Evolutionary conservation across 768 basidiomycete species (phyloP), one percentile per base, ranked within the genome.

Genomic region (Tylopilus subfusipes): DNA sequence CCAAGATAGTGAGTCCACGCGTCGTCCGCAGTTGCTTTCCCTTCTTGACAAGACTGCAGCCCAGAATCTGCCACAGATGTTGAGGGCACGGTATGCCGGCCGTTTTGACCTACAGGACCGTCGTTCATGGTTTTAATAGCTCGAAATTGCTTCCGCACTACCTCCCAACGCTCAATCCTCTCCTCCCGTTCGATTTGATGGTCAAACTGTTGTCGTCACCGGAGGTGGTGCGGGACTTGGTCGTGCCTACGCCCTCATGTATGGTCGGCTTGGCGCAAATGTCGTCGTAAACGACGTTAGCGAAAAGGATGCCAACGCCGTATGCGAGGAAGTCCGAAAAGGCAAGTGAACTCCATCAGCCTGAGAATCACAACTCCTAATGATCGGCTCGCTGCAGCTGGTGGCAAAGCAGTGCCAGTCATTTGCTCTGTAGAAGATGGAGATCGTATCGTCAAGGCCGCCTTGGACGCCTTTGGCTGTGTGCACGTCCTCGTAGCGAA

Each of bases 171-270:
- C 75, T 24, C 91, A 93, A 67, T 76, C 82, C 12, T 78, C 81
- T 1, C 78, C 87, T 1, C 77, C 79, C 42, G 84, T 98, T 53
- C 82, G 85, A 9, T 98, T 88, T 67, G 88, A 91, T 55, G 88
- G 85, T 16, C 87, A 98, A 75, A 96, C 93, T 12, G 90, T 90
- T 55, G 85, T 99, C 63, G 81, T 98, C 61, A 98, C 97, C 3
- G 97, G 96, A 36, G 91, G 94, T 8, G 96, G 96, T 39, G 92
- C 89, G 25, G 97, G 96, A 49, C 84, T 99, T 29, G 97, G 97
- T 18, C 85, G 97, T 27, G 82, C 83, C 2, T 97, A 98, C 66
- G 90, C 97, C 0, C 78, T 88, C 40, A 90, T 98, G 90, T 98
- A 88, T 66, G 90, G 81, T 24, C 84, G 82, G 50, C 83, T 95